Evolutionary conservation across 1,284 basidiomycete genomes (phyloP), one percentile per base, ranked within the genome.

Genomic region (Irpex rosettiformis): DNA sequence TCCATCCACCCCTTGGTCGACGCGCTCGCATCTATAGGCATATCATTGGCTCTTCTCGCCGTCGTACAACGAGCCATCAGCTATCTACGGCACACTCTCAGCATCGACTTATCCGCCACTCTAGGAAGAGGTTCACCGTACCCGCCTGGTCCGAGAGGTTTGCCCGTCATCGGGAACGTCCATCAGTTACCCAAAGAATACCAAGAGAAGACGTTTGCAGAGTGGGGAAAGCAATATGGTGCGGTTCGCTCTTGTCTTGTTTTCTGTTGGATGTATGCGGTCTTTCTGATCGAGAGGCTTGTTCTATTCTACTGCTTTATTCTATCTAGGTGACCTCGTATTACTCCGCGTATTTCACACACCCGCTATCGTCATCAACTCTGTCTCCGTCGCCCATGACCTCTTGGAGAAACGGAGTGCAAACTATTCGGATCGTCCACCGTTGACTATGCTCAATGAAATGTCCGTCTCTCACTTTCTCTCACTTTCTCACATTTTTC

Each of bases 321-420:
- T 28, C 67, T 66, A 53, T n/a, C 65, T 65, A 18, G 47, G 48
- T 10, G 68, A 67, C 28, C 55, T 67, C 21, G 60, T 69, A 37
- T 62, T 62, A 4, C 24, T 68, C n/a, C 57, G 63, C 4, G 61
- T 58, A 10, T n/a, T 67, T 4, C 66, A 66, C 5, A 66, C 57
- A 40, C 65, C 79, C 45, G 69, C 76, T 3, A 63, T 82, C 47
- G 63, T 80, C 16, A 61, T 79, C 3, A 77, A 78, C 61, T 74
- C 75, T 0, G 55, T 71, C 7, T 65, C 72, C 37, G 65, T 71
- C 13, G 74, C 70, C 3, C 67, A 62, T 10, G 78, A 76, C 4
- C 66, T 81, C 10, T 68, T 80, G 22, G 77, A 79, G 18, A 77
- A 73, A 57, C 70, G 75, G 21, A 76, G 77, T 1, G 54, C 59